Evolutionary conservation across 208 protist species (phyloP).

Genomic region (Crithidia sp.): DNA sequence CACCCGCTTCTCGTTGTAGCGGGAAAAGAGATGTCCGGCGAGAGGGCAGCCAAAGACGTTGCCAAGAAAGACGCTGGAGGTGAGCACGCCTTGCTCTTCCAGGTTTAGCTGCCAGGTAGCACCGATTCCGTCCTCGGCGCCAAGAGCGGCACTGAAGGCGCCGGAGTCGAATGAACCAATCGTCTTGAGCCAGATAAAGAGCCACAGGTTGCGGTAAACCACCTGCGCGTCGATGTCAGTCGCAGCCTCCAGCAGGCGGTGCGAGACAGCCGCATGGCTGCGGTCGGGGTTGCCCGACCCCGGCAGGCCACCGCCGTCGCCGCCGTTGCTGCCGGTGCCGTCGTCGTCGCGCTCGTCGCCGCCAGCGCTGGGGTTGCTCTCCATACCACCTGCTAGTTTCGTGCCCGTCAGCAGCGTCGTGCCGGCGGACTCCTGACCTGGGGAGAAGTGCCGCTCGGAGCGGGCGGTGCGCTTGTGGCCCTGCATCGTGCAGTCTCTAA

Average conservation of each 20-base stretch:
- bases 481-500: conserved; percentile 8
- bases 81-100: conserved; percentile 71
- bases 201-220: conserved; percentile 62
- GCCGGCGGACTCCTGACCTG: neutral
- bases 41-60: conserved; percentile 84
- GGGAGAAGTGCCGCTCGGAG: neutral
- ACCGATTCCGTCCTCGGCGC: conserved; percentile 72
- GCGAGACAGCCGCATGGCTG: neutral
- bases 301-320: neutral
- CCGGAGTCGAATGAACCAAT: conserved; percentile 90
- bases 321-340: neutral
- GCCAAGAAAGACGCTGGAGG: conserved; percentile 86
- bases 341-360: neutral
- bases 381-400: neutral
- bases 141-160: conserved; percentile 85
- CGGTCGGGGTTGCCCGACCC: too few relatives aligned
- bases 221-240: conserved; percentile 30
- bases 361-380: neutral
- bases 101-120: conserved; percentile 59
- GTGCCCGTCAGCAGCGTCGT: neutral
- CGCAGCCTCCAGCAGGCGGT: conserved; percentile 5
- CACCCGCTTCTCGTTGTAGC: conserved; percentile 71
- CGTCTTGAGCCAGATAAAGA: conserved; percentile 85
- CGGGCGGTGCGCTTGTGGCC: conserved; percentile 12
- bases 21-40: conserved; percentile 70